phyloP scores from a whole-genome alignment of 345 rosid genomes.

The Eucalyptus microcorys region DNA sequence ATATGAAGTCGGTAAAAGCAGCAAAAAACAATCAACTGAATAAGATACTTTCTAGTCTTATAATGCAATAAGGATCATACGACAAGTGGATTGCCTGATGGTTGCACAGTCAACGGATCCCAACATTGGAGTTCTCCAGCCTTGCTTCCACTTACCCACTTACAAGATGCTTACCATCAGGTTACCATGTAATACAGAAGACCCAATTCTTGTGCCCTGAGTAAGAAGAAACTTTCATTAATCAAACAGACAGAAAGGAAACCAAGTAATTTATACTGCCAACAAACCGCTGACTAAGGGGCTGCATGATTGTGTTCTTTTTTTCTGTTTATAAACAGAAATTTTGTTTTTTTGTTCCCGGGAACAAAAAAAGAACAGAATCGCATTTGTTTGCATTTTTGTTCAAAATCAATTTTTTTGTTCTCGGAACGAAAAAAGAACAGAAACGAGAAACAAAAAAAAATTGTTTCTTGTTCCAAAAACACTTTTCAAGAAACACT shows the following conservation, averaged over 20 bases:
- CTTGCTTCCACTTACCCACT: conserved; percentile 96
- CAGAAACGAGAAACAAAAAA: too few relatives aligned
- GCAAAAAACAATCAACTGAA: not conserved
- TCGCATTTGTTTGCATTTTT: too few relatives aligned
- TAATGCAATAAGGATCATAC: conserved; percentile 17
- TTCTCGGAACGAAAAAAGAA: too few relatives aligned
- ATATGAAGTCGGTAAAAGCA: not conserved
- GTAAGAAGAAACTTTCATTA: not conserved
- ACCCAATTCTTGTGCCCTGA: conserved; percentile 98
- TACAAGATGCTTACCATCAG: conserved; percentile 81
- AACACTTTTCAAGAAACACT: too few relatives aligned
- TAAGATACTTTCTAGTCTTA: not conserved
- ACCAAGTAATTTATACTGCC: not conserved
- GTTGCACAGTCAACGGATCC: conserved; percentile 69
- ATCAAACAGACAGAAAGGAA: not conserved
- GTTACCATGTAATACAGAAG: conserved; percentile 88
- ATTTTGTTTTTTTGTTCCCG: too few relatives aligned
- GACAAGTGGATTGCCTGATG: conserved; percentile 55
- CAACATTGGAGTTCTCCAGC: conserved; percentile 81
- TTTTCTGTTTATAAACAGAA: too few relatives aligned
- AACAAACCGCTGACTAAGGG: not conserved
- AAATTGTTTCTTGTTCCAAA: too few relatives aligned
- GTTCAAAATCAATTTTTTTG: too few relatives aligned
- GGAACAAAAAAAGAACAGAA: too few relatives aligned
- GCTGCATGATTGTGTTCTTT: too few relatives aligned